Evolutionary conservation across 352 stramenopile genomes (phyloP), one percentile per base, ranked within the genome.

Genomic region (Vaucheria bursata): DNA sequence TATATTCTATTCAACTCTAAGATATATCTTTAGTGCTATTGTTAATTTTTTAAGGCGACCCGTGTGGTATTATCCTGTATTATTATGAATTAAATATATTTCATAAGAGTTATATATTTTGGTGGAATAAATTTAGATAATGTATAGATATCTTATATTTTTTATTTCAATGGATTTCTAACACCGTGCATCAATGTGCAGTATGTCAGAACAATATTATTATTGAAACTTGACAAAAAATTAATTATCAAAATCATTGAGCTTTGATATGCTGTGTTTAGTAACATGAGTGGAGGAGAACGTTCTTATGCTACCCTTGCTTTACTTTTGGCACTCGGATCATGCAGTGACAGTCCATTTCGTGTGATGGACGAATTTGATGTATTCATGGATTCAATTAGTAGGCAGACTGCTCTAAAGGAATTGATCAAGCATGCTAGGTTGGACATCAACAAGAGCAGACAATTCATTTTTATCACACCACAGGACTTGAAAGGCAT

Each of bases 361-460:
- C 72, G 77, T 35, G 77, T 79, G 18, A 82, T 82, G 77, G 77
- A 82, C 40, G 77, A 82, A 68, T 82, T 82, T 50, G 77, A 84
- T 90, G 94, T 75, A 36, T 99, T 98, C 79, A 97, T 99, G 88
- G 96, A 99, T 87, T 92, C 94, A 31, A 90, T 97, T 35, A 94
- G 95, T 70, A 88, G 95, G 53, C 96, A 97, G 37, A 92, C 97
- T 79, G 95, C 94, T 0, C 93, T 99, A 73, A 86, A 97, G 49
- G 83, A 94, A 76, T 87, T 99, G n/a, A 90, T 98, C 25, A 35
- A 88, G 34, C 82, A 88, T 32, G 88, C 87, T 2, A 88, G 85
- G 49, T 66, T 78, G 6, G 38, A 83, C 34, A 36, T 25, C 34
- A 89, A 91, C 78, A 52, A 80, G 31, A 83, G 90, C 70, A 84